Evolutionary conservation across 192 early-diverging fungal species (phyloP).

Genomic region (Coemansia sp.): DNA sequence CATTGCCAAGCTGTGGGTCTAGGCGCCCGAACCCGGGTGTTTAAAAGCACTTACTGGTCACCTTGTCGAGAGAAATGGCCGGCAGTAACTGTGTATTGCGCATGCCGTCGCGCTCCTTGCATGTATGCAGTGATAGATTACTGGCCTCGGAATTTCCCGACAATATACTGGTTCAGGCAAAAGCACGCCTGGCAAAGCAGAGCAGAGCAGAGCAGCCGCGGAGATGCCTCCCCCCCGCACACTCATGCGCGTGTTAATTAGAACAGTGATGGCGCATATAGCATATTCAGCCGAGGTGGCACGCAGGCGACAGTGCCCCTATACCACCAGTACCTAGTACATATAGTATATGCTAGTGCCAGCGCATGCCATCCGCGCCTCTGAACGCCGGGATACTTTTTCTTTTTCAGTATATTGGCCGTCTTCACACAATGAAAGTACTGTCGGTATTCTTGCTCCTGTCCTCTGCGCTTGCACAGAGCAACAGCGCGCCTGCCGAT

Average conservation of each 20-base stretch:
- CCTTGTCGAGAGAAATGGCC: too few species aligned
- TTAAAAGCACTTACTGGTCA: too few species aligned
- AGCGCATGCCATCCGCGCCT: not conserved
- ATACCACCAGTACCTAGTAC: too few species aligned
- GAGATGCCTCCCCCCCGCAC: not conserved
- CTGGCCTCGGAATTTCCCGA: not conserved
- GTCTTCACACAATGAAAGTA: conserved; percentile 19
- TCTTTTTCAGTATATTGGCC: not conserved
- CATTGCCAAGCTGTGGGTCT: conserved; percentile 31
- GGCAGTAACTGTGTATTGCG: too few species aligned
- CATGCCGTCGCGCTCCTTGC: too few species aligned
- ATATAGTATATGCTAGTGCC: too few species aligned
- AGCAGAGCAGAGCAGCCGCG: not conserved
- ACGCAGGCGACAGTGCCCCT: too few species aligned
- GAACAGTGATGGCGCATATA: conserved; percentile 10
- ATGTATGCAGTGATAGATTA: too few species aligned
- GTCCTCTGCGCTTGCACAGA: conserved; percentile 24
- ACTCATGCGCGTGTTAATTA: conserved; percentile 1
- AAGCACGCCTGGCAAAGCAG: not conserved
- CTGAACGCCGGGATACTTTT: not conserved
- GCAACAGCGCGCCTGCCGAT: conserved; percentile 1
- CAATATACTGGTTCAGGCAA: not conserved
- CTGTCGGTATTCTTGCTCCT: conserved; percentile 30
- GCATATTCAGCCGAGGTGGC: not conserved
- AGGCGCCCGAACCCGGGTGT: too few species aligned